Evolutionary conservation across 2,329 filamentous ascomycete species (phyloP).

Genomic region (Talaromyces pinophilus): DNA sequence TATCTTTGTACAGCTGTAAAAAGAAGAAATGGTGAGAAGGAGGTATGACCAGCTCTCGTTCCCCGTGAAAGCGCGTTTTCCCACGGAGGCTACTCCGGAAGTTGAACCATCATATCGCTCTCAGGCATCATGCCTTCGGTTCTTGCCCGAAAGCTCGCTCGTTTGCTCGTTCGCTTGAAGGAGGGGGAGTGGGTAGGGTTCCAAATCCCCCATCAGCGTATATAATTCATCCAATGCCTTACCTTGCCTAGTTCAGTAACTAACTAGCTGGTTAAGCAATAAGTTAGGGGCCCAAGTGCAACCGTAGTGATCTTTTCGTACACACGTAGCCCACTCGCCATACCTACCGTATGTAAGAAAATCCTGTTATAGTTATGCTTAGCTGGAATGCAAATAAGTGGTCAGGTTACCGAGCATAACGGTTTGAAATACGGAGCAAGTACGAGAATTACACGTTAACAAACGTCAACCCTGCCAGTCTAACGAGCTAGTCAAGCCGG

Average conservation of each 20-base stretch:
- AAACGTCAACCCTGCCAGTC: background rate
- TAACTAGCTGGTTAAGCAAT: background rate
- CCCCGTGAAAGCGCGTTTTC: background rate
- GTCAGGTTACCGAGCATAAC: background rate
- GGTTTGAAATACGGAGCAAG: background rate
- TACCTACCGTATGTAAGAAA: background rate
- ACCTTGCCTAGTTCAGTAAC: background rate
- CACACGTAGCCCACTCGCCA: background rate
- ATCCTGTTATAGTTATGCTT: background rate
- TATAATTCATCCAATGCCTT: background rate
- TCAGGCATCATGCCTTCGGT: background rate
- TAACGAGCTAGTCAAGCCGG: background rate
- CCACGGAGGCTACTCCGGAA: background rate
- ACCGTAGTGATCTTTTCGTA: background rate
- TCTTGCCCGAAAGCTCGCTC: background rate
- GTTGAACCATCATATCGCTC: background rate
- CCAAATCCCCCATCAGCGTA: background rate
- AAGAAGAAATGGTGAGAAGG: background rate
- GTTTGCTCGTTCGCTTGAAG: background rate
- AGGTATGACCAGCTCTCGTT: background rate
- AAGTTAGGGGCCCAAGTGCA: slow-evolving; percentile 8
- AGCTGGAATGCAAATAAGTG: background rate
- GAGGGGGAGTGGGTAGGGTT: slow-evolving; percentile 2
- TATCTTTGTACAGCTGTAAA: background rate
- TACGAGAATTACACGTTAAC: slow-evolving; percentile 7